Base-by-base conservation (phyloP, 1,284 basidiomycete species). In the Rhizoctonia solani region DNA sequence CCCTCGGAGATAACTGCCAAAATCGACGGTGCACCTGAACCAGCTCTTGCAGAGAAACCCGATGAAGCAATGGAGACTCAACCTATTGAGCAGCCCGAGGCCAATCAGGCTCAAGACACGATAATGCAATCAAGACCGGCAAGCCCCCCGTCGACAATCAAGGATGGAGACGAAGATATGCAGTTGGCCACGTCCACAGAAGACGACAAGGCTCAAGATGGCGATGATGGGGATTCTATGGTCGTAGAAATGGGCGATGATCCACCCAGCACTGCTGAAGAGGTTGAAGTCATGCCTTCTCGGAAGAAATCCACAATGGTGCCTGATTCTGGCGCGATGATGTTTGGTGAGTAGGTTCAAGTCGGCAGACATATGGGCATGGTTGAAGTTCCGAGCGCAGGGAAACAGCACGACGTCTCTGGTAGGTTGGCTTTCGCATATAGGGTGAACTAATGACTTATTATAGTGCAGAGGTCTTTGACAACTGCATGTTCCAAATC, bases 401-500 rank as follows among this genome's bases (percentile, higher is more conserved):
- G 94, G n/a, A 89, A 92, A 71, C 96, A 99, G 74, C 96, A 99
- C 75, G 96, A 99, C 75, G 95, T 98, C 1, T 91, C 95, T 16
- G 56, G 56, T 59, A 29, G 21, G 56, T 29, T n/a, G 19, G 3
- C 2, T n/a, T 49, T 16, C 25, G 6, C 6, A 32, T n/a, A 11
- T 29, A 11, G 6, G 14, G 25, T 19, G 44, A 46, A 6, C n/a
- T 5, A 46, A 9, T 21, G 21, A 9, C 44, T 46, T 9, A 46
- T 46, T 21, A 11, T 21, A 46, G 8, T 29, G 1, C 44, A 0
- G 96, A 99, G 78, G 98, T 96, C 77, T 92, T 99, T 86, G 95
- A 99, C 78, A 99, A 99, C 74, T 95, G 96, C 79, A 90, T 99
- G 81, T 97, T 97, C 78, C 97, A 99, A 77, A 92, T 99, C 68